These are phyloP conservation scores for Mucor lusitanicus DNA, from an alignment of 371 early-diverging fungal species.

Conservation along the genomic window DNA sequence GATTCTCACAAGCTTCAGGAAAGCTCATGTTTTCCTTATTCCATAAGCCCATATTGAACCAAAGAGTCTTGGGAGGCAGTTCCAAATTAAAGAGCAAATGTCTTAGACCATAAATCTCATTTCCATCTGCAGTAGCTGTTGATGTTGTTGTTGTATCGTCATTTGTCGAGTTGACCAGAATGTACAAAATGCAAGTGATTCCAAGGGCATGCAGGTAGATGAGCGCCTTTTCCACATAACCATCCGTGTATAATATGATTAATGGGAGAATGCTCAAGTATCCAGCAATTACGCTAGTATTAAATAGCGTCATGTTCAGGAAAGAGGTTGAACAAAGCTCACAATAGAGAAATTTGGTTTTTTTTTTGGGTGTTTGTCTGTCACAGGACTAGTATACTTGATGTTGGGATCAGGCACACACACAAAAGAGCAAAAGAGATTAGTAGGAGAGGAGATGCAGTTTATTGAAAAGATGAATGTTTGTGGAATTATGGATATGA, in stretches of 20 bases:
- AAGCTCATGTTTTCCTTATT: slow-evolving; percentile 13
- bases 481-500: background rate
- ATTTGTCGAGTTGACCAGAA: background rate
- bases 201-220: slow-evolving; percentile 39
- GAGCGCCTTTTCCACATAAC: background rate
- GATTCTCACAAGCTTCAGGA: slow-evolving; percentile 33
- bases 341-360: too few species aligned
- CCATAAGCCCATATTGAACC: slow-evolving; percentile 58
- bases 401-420: too few species aligned
- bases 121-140: background rate
- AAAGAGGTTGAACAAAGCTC: background rate
- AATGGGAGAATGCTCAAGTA: slow-evolving; percentile 6
- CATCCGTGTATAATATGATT: background rate
- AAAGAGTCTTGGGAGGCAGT: slow-evolving; percentile 37
- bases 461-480: too few species aligned
- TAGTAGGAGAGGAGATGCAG: too few species aligned
- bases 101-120: slow-evolving; percentile 38
- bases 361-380: too few species aligned
- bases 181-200: slow-evolving; percentile 10
- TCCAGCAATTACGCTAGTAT: slow-evolving; percentile 2
- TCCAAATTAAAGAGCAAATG: slow-evolving; percentile 37
- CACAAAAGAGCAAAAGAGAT: too few species aligned
- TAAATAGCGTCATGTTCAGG: background rate
- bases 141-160: background rate
- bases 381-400: too few species aligned